Evolutionary conservation across 192 early-diverging fungal genomes (phyloP).

Genomic region (Umbelopsis ramanniana): DNA sequence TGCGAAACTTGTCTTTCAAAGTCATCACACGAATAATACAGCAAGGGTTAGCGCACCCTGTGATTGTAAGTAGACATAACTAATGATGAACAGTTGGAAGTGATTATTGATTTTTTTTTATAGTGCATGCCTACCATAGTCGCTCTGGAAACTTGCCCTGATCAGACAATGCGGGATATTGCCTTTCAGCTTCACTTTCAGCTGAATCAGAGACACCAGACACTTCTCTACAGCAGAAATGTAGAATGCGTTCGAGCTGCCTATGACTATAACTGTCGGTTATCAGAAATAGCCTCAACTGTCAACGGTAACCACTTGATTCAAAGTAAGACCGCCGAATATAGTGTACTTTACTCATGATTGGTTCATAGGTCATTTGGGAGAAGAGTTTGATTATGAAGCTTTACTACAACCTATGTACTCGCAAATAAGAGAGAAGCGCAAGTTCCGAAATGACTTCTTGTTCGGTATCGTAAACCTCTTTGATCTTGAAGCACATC

Average conservation of each 20-base stretch:
- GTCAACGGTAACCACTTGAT: constrained; percentile 45
- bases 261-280: constrained; percentile 72
- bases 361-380: constrained; percentile 20
- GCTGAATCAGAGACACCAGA: constrained; percentile 83
- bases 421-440: constrained; percentile 28
- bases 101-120: neutral
- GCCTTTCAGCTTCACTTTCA: constrained; percentile 75
- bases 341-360: neutral
- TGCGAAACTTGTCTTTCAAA: constrained; percentile 79
- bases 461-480: constrained; percentile 23
- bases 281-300: constrained; percentile 30
- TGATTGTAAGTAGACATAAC: constrained; percentile 52
- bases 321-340: neutral
- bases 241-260: constrained; percentile 75
- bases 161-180: constrained; percentile 66
- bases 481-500: constrained; percentile 30
- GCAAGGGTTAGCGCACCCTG: constrained; percentile 91
- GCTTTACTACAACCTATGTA: constrained; percentile 16
- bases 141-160: constrained; percentile 78
- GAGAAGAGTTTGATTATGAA: constrained; percentile 10
- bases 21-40: constrained; percentile 82
- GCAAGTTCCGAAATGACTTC: constrained; percentile 24
- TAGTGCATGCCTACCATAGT: constrained; percentile 91
- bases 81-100: neutral
- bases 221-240: constrained; percentile 85